phyloP scores from a whole-genome alignment of 495 filamentous ascomycete species.

The Penicilliopsis zonata region DNA sequence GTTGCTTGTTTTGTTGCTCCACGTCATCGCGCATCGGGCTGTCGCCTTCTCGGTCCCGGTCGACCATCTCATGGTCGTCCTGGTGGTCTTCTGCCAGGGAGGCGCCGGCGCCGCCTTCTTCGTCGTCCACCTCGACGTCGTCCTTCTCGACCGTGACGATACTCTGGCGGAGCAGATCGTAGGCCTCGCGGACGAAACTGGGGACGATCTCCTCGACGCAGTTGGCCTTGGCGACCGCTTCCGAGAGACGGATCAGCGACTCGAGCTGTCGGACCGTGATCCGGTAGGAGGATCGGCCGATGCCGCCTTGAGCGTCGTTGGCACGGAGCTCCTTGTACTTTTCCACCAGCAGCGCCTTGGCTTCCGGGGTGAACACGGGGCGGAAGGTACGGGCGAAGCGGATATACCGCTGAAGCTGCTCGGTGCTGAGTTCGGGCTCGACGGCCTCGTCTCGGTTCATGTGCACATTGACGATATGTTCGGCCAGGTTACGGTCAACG shows the following conservation, averaged over 20 bases:
- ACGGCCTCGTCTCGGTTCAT: conserved; percentile 84
- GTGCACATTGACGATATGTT: conserved; percentile 93
- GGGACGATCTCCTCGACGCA: conserved; percentile 85
- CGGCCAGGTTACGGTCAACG: conserved; percentile 79
- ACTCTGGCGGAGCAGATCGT: conserved; percentile 75
- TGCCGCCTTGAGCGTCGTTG: conserved; percentile 88
- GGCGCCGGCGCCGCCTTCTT: conserved; percentile 21
- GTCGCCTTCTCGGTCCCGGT: conserved; percentile 54
- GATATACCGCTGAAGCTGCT: conserved; percentile 95
- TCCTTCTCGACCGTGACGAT: conserved; percentile 98
- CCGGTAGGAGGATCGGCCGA: conserved; percentile 85
- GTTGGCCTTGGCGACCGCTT: conserved; percentile 94
- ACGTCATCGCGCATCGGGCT: conserved; percentile 50
- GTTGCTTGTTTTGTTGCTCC: conserved; percentile 28
- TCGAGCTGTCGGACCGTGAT: conserved; percentile 96
- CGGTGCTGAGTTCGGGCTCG: conserved; percentile 85
- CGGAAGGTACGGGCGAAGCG: conserved; percentile 92
- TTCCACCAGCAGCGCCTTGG: conserved; percentile 71
- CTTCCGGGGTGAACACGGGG: conserved; percentile 82
- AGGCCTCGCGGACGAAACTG: conserved; percentile 82
- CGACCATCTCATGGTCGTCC: conserved; percentile 28
- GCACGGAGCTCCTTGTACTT: conserved; percentile 94
- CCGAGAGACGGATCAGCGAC: conserved; percentile 83
- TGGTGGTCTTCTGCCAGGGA: conserved; percentile 7
- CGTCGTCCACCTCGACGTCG: conserved; percentile 91